A percentile compares a stretch with the other conserved stretches of the same genome.
Evolutionary conservation across 225 moss, liverwort and hornwort species (phyloP).

Genomic region (Pseudisothecium myosuroides): DNA sequence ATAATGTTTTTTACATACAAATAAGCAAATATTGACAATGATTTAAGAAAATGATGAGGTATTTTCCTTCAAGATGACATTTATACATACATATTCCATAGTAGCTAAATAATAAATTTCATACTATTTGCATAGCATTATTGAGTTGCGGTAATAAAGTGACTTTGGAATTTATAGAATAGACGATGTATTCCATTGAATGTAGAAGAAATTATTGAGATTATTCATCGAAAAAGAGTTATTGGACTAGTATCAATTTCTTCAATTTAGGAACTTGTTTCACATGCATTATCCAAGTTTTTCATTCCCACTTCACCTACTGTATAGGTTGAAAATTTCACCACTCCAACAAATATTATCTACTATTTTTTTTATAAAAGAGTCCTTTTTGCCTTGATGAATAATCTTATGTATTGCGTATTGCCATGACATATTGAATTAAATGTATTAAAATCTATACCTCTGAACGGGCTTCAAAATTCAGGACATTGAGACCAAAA

Average conservation of each 20-base stretch:
- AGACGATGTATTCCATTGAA: background rate
- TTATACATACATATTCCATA: background rate
- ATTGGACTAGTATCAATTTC: background rate
- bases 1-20: background rate
- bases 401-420: background rate
- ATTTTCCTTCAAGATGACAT: background rate
- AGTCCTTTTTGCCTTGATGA: background rate
- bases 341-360: background rate
- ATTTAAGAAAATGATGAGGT: background rate
- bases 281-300: background rate
- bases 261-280: background rate
- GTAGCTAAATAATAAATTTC: background rate
- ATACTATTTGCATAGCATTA: background rate
- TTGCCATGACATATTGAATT: background rate
- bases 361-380: background rate
- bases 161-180: background rate
- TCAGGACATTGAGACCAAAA: too few species aligned
- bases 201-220: background rate
- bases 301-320: background rate
- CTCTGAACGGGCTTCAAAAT: accelerated
- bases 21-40: background rate
- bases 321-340: background rate
- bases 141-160: background rate
- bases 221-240: background rate
- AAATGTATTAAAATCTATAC: background rate